phyloP scores from a whole-genome alignment of 2,329 filamentous ascomycete species.

The Sclerotinia sclerotiorum region DNA sequence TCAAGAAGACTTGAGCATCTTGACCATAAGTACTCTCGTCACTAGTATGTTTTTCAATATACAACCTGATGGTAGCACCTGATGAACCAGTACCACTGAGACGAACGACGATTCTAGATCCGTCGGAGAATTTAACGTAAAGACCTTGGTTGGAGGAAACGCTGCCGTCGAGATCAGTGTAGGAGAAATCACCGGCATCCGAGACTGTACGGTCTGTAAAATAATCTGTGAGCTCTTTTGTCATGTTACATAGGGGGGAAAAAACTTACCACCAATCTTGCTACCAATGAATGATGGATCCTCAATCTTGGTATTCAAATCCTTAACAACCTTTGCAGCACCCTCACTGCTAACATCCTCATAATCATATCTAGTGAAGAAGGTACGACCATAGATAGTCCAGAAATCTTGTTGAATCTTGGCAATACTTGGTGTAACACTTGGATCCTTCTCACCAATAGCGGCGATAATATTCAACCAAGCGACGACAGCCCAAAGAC shows the following conservation, averaged over 20 bases:
- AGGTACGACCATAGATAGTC: constrained; percentile 91
- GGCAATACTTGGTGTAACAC: constrained; percentile 84
- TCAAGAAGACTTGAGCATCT: constrained; percentile 91
- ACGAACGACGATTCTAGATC: constrained; percentile 91
- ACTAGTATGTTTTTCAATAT: constrained; percentile 91
- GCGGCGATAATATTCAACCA: constrained; percentile 99
- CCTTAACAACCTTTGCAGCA: constrained; percentile 83
- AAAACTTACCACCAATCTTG: constrained; percentile 63
- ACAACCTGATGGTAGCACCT: constrained; percentile 93
- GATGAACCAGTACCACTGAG: constrained; percentile 93
- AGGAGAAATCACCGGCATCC: constrained; percentile 94
- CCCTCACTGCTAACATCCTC: constrained; percentile 90
- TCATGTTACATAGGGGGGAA: constrained; percentile 19
- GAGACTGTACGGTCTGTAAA: constrained; percentile 70
- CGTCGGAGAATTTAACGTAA: constrained; percentile 90
- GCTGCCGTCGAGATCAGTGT: constrained; percentile 97
- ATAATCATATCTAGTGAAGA: constrained; percentile 99
- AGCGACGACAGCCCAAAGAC: constrained; percentile 93
- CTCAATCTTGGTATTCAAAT: constrained; percentile 75
- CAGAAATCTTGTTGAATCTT: constrained; percentile 98
- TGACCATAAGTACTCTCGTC: constrained; percentile 75
- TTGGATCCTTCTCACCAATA: constrained; percentile 77
- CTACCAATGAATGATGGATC: constrained; percentile 77
- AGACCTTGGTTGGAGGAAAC: constrained; percentile 95
- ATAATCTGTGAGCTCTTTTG: not conserved